Evolutionary conservation across 257 asterid species (phyloP).

Genomic region (Ehretia macrophylla): DNA sequence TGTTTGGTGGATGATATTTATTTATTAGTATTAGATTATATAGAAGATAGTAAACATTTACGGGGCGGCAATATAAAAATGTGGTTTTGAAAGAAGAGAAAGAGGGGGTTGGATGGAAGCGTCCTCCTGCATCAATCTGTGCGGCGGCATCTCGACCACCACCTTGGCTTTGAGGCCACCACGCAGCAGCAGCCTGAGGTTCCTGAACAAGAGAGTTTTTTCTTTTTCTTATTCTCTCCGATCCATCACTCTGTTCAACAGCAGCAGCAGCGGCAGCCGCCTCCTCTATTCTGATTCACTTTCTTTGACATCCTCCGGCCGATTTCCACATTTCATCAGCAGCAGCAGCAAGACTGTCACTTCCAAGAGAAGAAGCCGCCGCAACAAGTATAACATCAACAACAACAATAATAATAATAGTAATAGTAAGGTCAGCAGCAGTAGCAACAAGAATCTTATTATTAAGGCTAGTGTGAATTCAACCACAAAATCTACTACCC

Average conservation of each 20-base stretch:
- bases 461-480: not conserved
- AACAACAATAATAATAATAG: constrained; percentile 4
- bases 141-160: constrained; percentile 47
- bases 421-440: not conserved
- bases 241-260: constrained; percentile 22
- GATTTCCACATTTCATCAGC: constrained; percentile 14
- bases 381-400: constrained; percentile 5
- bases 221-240: constrained; percentile 7
- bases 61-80: not conserved
- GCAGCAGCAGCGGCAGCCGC: not conserved
- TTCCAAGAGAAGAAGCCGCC: constrained; percentile 35
- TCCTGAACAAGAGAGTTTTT: not conserved
- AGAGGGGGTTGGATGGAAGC: constrained; percentile 45
- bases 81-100: too few relatives aligned
- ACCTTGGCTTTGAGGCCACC: constrained; percentile 39
- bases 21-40: too few relatives aligned
- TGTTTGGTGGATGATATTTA: too few relatives aligned
- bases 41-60: too few relatives aligned
- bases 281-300: not conserved
- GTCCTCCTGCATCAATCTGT: constrained; percentile 43
- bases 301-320: constrained; percentile 16
- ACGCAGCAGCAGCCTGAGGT: not conserved
- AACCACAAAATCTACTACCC: constrained; percentile 1
- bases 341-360: constrained; percentile 16
- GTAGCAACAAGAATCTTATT: not conserved